Evolutionary conservation across 495 filamentous ascomycete species (phyloP), one percentile per base, ranked within the genome.

Genomic region (Hypoxylon subgilvum): DNA sequence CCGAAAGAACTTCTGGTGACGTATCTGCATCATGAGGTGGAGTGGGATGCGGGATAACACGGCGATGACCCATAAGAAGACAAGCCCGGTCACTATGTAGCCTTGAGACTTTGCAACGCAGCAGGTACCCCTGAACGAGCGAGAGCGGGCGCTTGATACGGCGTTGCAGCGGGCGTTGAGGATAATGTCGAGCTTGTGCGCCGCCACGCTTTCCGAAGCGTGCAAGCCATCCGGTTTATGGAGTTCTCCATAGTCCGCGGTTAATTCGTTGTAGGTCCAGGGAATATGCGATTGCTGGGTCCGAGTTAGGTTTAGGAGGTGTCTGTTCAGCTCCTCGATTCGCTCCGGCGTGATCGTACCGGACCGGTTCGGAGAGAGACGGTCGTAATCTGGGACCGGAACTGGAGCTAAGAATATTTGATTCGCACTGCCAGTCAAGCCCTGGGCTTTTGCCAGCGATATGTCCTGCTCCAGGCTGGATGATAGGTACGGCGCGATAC

Each of bases 161-260:
- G 71, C 53, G 66, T 86, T 87, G 68, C 84, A 87, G 53, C 74
- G 79, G 19, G 80, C 54, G 49, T 86, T 87, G 45, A 87, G 69
- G 4, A 83, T 65, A 10, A 84, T 65, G 58, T 87, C 79, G 4
- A 79, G 78, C 66, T 79, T 79, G 38, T 63, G 66, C 35, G 64
- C 66, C 1, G 79, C 77, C n/a, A 84, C 72, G 9, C 49, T 67
- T 3, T 80, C 69, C 12, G 76, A 69, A 10, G 81, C 72, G 69
- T 86, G 83, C 19, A 87, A 52, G 14, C 84, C 84, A 35, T 74
- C 78, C 27, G 69, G 69, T 23, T 76, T 68, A 52, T 79, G 83
- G 22, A 72, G 56, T 4, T 62, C 64, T 17, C 52, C 61, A 10
- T 72, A 40, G 13, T 53, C 58, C 4, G 40, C 52, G 3, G 70